Conservation (phyloP, 345 rosid genomes). For the Crucihimalaya himalaica region DNA sequence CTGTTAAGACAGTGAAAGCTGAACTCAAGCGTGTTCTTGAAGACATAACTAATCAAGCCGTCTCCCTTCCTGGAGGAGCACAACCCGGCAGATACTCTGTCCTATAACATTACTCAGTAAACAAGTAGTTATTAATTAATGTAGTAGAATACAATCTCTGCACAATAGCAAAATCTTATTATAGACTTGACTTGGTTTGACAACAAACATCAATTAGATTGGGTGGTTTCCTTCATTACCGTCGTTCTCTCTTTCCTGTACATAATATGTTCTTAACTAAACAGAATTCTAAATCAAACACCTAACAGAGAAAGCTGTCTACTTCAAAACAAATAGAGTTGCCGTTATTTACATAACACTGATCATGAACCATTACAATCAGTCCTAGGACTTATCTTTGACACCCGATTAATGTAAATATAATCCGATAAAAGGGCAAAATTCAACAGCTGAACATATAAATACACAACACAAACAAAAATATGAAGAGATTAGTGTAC, state of each 20-base stretch:
- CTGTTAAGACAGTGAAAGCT: slow-evolving; percentile 78
- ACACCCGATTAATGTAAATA: not conserved
- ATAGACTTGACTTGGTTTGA: slow-evolving; percentile 16
- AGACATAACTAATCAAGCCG: slow-evolving; percentile 67
- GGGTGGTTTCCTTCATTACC: not conserved
- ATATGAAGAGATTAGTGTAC: not conserved
- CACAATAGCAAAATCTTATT: slow-evolving; percentile 8
- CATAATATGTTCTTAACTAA: not conserved
- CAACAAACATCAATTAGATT: not conserved
- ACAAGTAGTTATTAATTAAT: slow-evolving; percentile 4
- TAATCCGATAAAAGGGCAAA: not conserved
- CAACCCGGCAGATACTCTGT: slow-evolving; percentile 85
- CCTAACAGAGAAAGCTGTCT: not conserved
- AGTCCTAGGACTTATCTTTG: not conserved
- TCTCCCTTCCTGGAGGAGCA: slow-evolving; percentile 72
- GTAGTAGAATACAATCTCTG: slow-evolving; percentile 15
- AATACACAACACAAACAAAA: not conserved
- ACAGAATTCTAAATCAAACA: not conserved
- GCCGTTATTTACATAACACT: not conserved
- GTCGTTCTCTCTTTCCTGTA: not conserved
- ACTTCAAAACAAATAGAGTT: slow-evolving; percentile 3
- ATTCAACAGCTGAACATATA: slow-evolving; percentile 20
- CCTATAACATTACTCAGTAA: slow-evolving; percentile 28
- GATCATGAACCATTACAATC: slow-evolving; percentile 13
- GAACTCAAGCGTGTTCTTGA: slow-evolving; percentile 76